Evolutionary conservation across 768 basidiomycete species (phyloP).

Genomic region (Chalciporus sphaerocephalus): DNA sequence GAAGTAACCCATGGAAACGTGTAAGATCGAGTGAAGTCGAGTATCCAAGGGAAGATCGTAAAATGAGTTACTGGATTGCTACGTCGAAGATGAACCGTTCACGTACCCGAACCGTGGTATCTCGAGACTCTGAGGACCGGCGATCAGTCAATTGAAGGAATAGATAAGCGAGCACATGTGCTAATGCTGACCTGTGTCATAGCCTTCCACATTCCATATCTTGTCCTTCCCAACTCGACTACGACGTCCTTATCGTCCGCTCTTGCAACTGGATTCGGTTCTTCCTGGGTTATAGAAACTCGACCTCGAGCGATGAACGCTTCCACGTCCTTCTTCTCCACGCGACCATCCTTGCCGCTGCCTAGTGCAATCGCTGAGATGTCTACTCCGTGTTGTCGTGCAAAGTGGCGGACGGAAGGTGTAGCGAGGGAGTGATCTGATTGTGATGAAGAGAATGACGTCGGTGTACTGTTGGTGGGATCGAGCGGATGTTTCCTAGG

Average conservation of each 20-base stretch:
- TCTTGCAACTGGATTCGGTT: not conserved
- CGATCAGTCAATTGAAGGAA: not conserved
- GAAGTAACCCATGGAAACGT: slow-evolving; percentile 56
- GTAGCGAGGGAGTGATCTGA: slow-evolving; percentile 53
- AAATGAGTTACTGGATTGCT: not conserved
- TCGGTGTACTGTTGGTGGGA: slow-evolving; percentile 39
- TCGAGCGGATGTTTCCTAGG: slow-evolving; percentile 59
- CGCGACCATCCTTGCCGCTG: slow-evolving; percentile 68
- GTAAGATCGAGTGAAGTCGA: slow-evolving; percentile 75
- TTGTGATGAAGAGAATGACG: slow-evolving; percentile 12
- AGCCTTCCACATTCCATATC: slow-evolving; percentile 85
- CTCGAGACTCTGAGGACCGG: slow-evolving; percentile 58
- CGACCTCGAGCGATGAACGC: slow-evolving; percentile 41
- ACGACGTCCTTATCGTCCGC: slow-evolving; percentile 42
- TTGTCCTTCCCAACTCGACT: slow-evolving; percentile 70
- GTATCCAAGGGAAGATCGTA: slow-evolving; percentile 45
- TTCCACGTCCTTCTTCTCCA: slow-evolving; percentile 73
- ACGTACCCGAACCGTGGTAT: slow-evolving; percentile 80
- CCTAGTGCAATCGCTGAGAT: slow-evolving; percentile 55
- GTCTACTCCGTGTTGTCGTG: slow-evolving; percentile 61
- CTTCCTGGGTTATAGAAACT: not conserved
- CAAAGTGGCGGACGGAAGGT: slow-evolving; percentile 76
- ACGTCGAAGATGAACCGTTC: not conserved
- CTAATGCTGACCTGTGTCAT: slow-evolving; percentile 65
- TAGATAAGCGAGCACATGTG: not conserved